Percentiles rank a stretch among this genome's conserved stretches.
phyloP scores from a whole-genome alignment of 2,329 filamentous ascomycete genomes.

The Ceratocystis albifundus region DNA sequence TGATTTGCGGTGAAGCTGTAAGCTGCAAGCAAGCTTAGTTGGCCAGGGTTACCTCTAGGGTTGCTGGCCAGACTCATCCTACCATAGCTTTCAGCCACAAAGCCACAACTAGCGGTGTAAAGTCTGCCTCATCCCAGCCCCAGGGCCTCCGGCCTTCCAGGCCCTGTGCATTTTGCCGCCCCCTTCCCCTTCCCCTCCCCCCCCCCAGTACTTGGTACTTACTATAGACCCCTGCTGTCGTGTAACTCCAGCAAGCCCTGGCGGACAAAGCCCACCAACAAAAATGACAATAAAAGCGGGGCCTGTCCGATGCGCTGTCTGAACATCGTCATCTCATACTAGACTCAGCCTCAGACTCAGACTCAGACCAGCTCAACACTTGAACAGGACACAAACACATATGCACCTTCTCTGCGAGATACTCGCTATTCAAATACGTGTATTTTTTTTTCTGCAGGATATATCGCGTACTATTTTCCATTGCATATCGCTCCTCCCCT shows the following conservation, averaged over 20 bases:
- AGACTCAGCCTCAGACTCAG: too few species aligned
- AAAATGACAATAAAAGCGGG: constrained; percentile 10
- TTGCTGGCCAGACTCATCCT: not conserved
- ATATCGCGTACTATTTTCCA: not conserved
- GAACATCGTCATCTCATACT: not conserved
- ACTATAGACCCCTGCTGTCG: not conserved
- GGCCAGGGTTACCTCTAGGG: not conserved
- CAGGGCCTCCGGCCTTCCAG: not conserved
- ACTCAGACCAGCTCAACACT: not conserved
- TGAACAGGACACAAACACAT: not conserved
- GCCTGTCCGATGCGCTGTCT: not conserved
- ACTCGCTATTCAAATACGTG: not conserved
- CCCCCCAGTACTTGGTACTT: not conserved
- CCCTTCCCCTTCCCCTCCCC: not conserved
- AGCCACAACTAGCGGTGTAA: constrained; percentile 11
- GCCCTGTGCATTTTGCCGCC: not conserved
- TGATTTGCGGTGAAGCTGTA: not conserved
- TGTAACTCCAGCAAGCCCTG: constrained; percentile 7
- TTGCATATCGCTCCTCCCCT: not conserved
- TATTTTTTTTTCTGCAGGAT: not conserved
- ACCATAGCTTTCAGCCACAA: too few species aligned
- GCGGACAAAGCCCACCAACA: not conserved
- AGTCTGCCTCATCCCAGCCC: not conserved
- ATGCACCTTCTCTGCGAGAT: too few species aligned
- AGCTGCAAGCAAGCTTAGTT: not conserved